Evolutionary conservation across 2,329 filamentous ascomycete species (phyloP), one percentile per base, ranked within the genome.

Genomic region (Claviceps fusiformis): DNA sequence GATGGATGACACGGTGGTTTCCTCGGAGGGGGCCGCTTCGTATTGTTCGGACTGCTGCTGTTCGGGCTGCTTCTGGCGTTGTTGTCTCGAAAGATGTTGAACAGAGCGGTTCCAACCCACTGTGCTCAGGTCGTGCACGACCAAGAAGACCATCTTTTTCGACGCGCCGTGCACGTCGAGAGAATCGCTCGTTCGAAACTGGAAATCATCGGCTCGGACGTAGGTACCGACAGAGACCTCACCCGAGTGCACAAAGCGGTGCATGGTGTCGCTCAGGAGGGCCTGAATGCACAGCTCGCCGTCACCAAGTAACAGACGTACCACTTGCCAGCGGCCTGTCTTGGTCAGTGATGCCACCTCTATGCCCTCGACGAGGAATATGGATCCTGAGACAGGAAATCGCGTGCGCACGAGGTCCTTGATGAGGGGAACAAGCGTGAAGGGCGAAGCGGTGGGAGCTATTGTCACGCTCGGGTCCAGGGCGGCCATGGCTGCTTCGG

Each of bases 211-310:
- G n/a, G 78, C 61, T 43, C 69, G 70, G 27, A 81, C 70, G 59
- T 78, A 79, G 46, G 71, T 72, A 1, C 78, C 78, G 11, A 74
- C 66, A 4, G 65, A 66, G 41, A 81, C 60, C n/a, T 73, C 69
- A 2, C 70, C 72, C 1, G 62, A 63, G 45, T 77, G 71, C 9
- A 79, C 67, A n/a, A 77, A 71, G 4, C 70, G 68, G 52, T 80
- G 76, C 65, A 76, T 69, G 50, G 71, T 70, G 1, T 70, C 65
- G 7, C 65, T 64, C 46, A 80, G 62, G 8, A 81, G 63, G 0
- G 76, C 76, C 62, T 81, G 78, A n/a, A 81, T 70, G 59, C 75
- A 80, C 3, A 79, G 63, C 60, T 75, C 69, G 1, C 78, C 77
- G 58, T 81, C 78, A 43, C 77, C 74, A 0, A 81, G 70, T 0